Percentiles rank a stretch among this genome's conserved stretches.
Evolutionary conservation across 1,284 basidiomycete species (phyloP).

Genomic region (Coriolopsis trogii): DNA sequence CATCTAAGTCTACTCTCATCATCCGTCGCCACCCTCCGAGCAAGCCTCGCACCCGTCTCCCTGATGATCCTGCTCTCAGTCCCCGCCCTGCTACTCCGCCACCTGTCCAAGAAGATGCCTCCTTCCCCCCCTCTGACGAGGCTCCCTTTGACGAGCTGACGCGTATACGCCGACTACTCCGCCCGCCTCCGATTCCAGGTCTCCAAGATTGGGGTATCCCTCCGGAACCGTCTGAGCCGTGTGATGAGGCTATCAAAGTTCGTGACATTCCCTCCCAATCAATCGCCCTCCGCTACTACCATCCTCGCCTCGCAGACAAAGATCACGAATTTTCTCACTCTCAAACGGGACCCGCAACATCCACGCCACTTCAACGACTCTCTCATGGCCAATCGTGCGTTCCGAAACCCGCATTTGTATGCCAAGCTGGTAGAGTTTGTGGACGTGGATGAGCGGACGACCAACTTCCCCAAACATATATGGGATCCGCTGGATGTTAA

Average conservation of each 20-base stretch:
- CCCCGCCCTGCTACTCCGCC: background rate
- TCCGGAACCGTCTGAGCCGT: slow-evolving; percentile 53
- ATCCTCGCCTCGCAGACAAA: slow-evolving; percentile 59
- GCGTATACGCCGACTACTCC: slow-evolving; percentile 56
- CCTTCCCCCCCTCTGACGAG: background rate
- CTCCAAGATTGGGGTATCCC: slow-evolving; percentile 82
- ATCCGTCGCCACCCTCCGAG: slow-evolving; percentile 53
- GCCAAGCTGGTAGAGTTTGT: slow-evolving; percentile 91
- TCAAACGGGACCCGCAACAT: slow-evolving; percentile 63
- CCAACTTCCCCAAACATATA: slow-evolving; percentile 72
- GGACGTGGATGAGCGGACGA: slow-evolving; percentile 83
- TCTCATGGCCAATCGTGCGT: slow-evolving; percentile 86
- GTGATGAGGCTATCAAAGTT: slow-evolving; percentile 67
- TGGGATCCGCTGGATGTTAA: slow-evolving; percentile 72
- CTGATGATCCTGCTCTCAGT: slow-evolving; percentile 41
- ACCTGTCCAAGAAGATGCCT: slow-evolving; percentile 24
- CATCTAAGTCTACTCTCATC: slow-evolving; percentile 53
- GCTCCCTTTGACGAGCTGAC: slow-evolving; percentile 45
- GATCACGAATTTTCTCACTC: slow-evolving; percentile 71
- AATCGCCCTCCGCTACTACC: slow-evolving; percentile 33
- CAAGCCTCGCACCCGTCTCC: slow-evolving; percentile 51
- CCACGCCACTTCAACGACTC: slow-evolving; percentile 95
- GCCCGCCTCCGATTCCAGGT: slow-evolving; percentile 65
- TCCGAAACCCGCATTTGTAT: slow-evolving; percentile 95
- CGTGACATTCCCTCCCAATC: slow-evolving; percentile 28